Conservation (phyloP, 1,139 yeast species). For the Geotrichum bryndzae region DNA sequence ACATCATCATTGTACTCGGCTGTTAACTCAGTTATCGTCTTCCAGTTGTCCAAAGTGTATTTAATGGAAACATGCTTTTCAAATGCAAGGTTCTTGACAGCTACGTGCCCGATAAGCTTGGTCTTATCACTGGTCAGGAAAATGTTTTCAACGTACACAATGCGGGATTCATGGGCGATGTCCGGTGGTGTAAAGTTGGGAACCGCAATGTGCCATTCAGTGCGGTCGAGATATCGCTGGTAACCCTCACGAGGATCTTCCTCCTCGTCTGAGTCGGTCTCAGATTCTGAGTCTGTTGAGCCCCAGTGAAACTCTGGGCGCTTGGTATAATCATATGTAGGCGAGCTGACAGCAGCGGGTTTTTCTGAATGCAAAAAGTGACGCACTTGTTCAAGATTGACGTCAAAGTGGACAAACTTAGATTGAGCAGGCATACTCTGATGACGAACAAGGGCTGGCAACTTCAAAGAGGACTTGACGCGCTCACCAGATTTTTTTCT, state of each 20-base stretch:
- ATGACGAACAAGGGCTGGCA: conserved; percentile 45
- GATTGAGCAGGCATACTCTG: conserved; percentile 70
- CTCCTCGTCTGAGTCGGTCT: conserved; percentile 29
- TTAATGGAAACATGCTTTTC: conserved; percentile 57
- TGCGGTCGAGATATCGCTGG: conserved; percentile 21
- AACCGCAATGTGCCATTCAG: conserved; percentile 48
- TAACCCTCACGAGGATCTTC: conserved; percentile 29
- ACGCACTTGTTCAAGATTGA: conserved; percentile 55
- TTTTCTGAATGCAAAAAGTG: conserved; percentile 66
- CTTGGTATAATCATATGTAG: conserved; percentile 46
- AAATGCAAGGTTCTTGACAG: conserved; percentile 63
- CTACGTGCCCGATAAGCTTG: conserved; percentile 60
- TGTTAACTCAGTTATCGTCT: conserved; percentile 61
- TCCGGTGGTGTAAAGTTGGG: conserved; percentile 38
- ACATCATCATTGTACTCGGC: conserved; percentile 56
- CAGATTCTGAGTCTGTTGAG: conserved; percentile 26
- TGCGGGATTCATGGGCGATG: conserved; percentile 19
- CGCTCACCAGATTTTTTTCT: conserved; percentile 78
- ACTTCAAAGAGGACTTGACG: conserved; percentile 65
- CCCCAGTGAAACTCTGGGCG: conserved; percentile 32
- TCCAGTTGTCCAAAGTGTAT: conserved; percentile 69
- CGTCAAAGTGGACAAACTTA: conserved; percentile 76
- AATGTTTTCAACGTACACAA: conserved; percentile 61
- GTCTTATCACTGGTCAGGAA: conserved; percentile 53
- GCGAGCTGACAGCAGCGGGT: conserved; percentile 69